Conservation (phyloP, 768 basidiomycete species). For the Hygrocybe coccinea region DNA sequence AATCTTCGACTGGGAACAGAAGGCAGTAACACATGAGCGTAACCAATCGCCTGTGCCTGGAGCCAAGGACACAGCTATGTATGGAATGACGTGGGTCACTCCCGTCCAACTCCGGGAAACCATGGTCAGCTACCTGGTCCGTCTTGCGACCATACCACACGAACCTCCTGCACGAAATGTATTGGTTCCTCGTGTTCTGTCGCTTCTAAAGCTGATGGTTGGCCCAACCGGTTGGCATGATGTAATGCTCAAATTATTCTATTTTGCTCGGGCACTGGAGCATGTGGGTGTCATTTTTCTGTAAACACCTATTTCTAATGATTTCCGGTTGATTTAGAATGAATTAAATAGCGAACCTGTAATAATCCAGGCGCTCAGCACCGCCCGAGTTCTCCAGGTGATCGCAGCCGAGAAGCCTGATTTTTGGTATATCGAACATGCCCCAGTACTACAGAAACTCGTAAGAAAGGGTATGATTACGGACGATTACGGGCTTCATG, state of each 20-base stretch:
- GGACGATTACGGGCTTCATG: conserved; percentile 76
- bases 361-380: conserved; percentile 67
- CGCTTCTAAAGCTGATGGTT: conserved; percentile 70
- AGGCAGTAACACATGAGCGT: conserved; percentile 34
- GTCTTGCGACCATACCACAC: conserved; percentile 68
- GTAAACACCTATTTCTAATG: conserved; percentile 4
- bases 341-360: conserved; percentile 65
- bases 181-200: conserved; percentile 59
- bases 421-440: conserved; percentile 73
- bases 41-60: conserved; percentile 11
- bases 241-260: conserved; percentile 86
- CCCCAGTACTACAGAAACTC: conserved; percentile 69
- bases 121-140: conserved; percentile 93
- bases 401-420: conserved; percentile 80
- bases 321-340: conserved; percentile 38
- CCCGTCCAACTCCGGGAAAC: conserved; percentile 80
- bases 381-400: conserved; percentile 85
- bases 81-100: conserved; percentile 56
- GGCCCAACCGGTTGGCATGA: conserved; percentile 84
- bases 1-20: conserved; percentile 91
- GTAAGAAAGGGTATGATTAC: conserved; percentile 81
- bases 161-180: conserved; percentile 45
- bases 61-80: conserved; percentile 11
- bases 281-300: conserved; percentile 46
- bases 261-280: conserved; percentile 80